A percentile compares a stretch with the other conserved stretches of the same genome.
Conservation (phyloP, 805 yeast genomes). For the Priceomyces carsonii region DNA sequence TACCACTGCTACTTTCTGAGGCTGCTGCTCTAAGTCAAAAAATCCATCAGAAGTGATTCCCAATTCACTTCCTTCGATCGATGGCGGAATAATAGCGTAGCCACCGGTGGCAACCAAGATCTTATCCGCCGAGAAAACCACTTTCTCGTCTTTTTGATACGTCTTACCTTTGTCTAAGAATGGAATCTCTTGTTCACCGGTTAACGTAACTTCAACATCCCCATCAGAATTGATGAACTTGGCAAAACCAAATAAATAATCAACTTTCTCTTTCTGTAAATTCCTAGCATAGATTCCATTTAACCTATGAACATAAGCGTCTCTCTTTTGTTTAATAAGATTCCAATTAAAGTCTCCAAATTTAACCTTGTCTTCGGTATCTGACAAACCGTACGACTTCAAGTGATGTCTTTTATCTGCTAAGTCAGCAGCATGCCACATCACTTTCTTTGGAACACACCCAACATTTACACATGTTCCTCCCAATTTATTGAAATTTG, state of each 20-base stretch:
- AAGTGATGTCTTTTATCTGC: slow-evolving; percentile 78
- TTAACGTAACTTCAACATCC: slow-evolving; percentile 69
- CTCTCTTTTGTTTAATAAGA: slow-evolving; percentile 80
- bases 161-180: slow-evolving; percentile 32
- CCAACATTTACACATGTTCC: slow-evolving; percentile 99
- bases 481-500: slow-evolving; percentile 68
- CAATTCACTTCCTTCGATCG: slow-evolving; percentile 75
- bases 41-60: slow-evolving; percentile 93
- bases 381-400: slow-evolving; percentile 76
- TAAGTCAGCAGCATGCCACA: slow-evolving; percentile 97
- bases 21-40: slow-evolving; percentile 77
- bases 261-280: slow-evolving; percentile 85
- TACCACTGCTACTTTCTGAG: slow-evolving; percentile 88
- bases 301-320: slow-evolving; percentile 82
- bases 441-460: slow-evolving; percentile 97
- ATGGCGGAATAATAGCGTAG: slow-evolving; percentile 65
- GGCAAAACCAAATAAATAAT: slow-evolving; percentile 84
- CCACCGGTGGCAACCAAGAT: slow-evolving; percentile 95
- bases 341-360: slow-evolving; percentile 75
- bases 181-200: slow-evolving; percentile 40
- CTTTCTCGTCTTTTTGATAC: slow-evolving; percentile 51
- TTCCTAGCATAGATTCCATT: slow-evolving; percentile 94
- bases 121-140: slow-evolving; percentile 73
- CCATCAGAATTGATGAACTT: slow-evolving; percentile 62
- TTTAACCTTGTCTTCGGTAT: slow-evolving; percentile 49